Evolutionary conservation across 768 basidiomycete genomes (phyloP), one percentile per base, ranked within the genome.

Genomic region (Termitomyces heimii): DNA sequence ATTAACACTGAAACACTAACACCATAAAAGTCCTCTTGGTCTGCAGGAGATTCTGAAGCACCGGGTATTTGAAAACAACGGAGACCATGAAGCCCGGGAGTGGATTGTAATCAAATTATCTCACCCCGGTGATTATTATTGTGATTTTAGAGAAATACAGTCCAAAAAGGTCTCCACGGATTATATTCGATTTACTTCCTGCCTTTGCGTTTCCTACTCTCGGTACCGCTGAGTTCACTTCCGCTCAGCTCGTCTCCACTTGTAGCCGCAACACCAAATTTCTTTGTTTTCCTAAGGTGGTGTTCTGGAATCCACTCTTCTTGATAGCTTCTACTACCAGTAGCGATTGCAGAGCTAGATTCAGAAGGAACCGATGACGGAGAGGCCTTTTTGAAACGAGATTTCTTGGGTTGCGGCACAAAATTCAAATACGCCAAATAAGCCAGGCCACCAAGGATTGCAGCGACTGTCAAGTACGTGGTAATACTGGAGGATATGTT

Each of bases 291-390:
- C 75, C 82, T 88, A 59, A 92, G 74, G 64, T 93, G 92, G 65
- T 92, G 89, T 62, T 88, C 88, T n/a, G 92, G 92, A 62, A 94
- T 94, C 92, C 92, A 94, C 65, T 94, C 92, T 66, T 93, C 89
- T 65, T 89, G 83, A 63, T 93, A 92, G 44, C 83, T 85, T 39
- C 84, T 81, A 2, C 84, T 78, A 35, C 84, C 82, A 24, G 83
- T 83, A 32, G 85, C 84, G 7, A 86, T 86, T 35, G 81, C 79
- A 8, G 82, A 61, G 29, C 79, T 79, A 37, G 80, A 78, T 9
- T 87, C 82, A 4, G 82, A 70, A 56, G 80, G 66, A 8, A 73
- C 58, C 22, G 78, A 62, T 5, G 34, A 50, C 9, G 34, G 9
- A 1, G 73, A 66, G 26, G 73, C 60, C 60, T 80, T 83, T 61